Evolutionary conservation across 768 basidiomycete genomes (phyloP).

Genomic region (Lactarius tabidus): DNA sequence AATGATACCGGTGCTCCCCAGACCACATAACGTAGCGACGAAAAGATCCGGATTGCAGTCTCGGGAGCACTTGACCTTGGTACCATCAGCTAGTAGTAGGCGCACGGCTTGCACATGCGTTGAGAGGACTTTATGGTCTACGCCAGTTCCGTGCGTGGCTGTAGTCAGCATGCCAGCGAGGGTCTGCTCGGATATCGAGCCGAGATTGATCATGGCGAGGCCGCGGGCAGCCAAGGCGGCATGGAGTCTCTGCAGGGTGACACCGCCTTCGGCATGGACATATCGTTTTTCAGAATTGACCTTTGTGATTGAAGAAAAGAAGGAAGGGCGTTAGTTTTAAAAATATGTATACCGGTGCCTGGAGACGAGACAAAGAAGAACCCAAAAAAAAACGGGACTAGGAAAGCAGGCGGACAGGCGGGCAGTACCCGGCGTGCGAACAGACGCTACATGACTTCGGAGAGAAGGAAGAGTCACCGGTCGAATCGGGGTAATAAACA

Average conservation of each 20-base stretch:
- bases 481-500: conserved; percentile 1
- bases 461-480: not conserved
- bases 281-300: conserved; percentile 63
- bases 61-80: conserved; percentile 62
- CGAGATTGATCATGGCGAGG: conserved; percentile 88
- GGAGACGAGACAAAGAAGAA: conserved; percentile 8
- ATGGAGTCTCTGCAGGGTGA: conserved; percentile 74
- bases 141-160: conserved; percentile 91
- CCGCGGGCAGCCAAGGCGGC: conserved; percentile 54
- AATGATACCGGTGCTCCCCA: conserved; percentile 89
- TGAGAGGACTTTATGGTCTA: conserved; percentile 74
- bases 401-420: not conserved
- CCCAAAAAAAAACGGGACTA: conserved; percentile 2
- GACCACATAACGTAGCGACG: conserved; percentile 82
- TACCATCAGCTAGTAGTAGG: conserved; percentile 73
- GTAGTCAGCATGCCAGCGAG: conserved; percentile 91
- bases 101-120: conserved; percentile 73
- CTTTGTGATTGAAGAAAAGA: conserved; percentile 37
- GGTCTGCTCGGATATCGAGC: conserved; percentile 95
- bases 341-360: conserved; percentile 13
- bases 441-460: not conserved
- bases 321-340: conserved; percentile 23
- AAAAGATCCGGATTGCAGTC: conserved; percentile 70
- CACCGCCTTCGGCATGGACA: conserved; percentile 72
- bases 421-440: conserved; percentile 7